Percentiles rank a stretch among this genome's conserved stretches.
Evolutionary conservation across 768 basidiomycete genomes (phyloP).

Genomic region (Flagelloscypha sp.): DNA sequence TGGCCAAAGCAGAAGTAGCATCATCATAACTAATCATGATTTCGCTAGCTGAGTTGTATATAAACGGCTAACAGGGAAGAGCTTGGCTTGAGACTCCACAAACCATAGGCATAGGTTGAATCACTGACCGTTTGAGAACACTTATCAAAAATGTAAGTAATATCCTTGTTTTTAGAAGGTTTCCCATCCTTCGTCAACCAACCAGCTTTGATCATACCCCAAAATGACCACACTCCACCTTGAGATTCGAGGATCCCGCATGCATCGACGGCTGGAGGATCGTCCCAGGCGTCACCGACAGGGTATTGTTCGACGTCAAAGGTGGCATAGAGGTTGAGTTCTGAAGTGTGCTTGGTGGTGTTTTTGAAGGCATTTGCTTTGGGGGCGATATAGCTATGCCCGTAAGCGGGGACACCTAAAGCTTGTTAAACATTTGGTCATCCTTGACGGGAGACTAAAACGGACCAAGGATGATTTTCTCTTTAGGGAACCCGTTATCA

Average conservation of each 20-base stretch:
- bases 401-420: constrained; percentile 85
- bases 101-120: constrained; percentile 4
- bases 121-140: constrained; percentile 67
- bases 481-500: constrained; percentile 55
- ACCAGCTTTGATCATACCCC: constrained; percentile 46
- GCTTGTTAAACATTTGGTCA: constrained; percentile 34
- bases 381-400: constrained; percentile 58
- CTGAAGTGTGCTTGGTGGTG: constrained; percentile 15
- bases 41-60: constrained; percentile 47
- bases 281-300: constrained; percentile 52
- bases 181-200: constrained; percentile 31
- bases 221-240: constrained; percentile 53
- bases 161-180: constrained; percentile 24
- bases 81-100: not conserved
- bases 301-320: constrained; percentile 39
- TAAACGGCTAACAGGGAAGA: constrained; percentile 44
- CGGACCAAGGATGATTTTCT: constrained; percentile 6
- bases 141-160: constrained; percentile 46
- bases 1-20: constrained; percentile 28
- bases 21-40: constrained; percentile 64
- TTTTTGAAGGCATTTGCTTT: constrained; percentile 26
- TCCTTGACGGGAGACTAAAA: not conserved
- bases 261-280: constrained; percentile 35
- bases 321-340: constrained; percentile 40
- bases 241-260: constrained; percentile 51